A percentile compares a stretch with the other conserved stretches of the same genome.
phyloP scores from a whole-genome alignment of 2,329 filamentous ascomycete genomes.

The Colletotrichum horii region DNA sequence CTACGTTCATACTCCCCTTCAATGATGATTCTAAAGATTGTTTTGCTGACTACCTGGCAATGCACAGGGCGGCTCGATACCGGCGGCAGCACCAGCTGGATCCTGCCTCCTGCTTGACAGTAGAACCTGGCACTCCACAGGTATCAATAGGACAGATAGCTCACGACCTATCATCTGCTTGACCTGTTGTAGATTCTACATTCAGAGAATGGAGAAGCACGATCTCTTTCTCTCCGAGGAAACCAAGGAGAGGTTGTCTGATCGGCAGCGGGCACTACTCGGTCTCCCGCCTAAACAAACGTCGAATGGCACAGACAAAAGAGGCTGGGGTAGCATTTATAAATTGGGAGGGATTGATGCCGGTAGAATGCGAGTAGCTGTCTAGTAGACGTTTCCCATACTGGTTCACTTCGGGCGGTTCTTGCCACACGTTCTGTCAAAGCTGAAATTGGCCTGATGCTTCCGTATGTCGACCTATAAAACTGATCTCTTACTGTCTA shows the following conservation, averaged over 20 bases:
- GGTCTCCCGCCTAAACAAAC: background rate
- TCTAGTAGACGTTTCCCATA: background rate
- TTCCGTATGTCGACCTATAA: background rate
- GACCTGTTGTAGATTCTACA: background rate
- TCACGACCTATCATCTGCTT: background rate
- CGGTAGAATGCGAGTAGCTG: background rate
- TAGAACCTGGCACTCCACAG: constrained; percentile 5
- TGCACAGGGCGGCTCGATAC: background rate
- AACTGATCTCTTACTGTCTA: background rate
- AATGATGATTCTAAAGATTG: background rate
- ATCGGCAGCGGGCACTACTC: background rate
- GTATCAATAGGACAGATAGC: background rate
- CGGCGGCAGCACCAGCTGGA: background rate
- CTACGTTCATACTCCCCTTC: background rate
- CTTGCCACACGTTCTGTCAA: background rate
- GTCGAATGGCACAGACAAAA: background rate
- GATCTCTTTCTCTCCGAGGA: background rate
- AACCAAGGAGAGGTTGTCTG: background rate
- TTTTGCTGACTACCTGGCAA: background rate
- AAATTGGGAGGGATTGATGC: background rate
- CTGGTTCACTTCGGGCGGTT: background rate
- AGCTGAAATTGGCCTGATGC: background rate
- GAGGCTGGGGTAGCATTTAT: background rate
- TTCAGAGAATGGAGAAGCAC: background rate
- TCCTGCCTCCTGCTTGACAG: background rate